phyloP scores from a whole-genome alignment of 2,329 filamentous ascomycete species.

The Onygenales sp. region DNA sequence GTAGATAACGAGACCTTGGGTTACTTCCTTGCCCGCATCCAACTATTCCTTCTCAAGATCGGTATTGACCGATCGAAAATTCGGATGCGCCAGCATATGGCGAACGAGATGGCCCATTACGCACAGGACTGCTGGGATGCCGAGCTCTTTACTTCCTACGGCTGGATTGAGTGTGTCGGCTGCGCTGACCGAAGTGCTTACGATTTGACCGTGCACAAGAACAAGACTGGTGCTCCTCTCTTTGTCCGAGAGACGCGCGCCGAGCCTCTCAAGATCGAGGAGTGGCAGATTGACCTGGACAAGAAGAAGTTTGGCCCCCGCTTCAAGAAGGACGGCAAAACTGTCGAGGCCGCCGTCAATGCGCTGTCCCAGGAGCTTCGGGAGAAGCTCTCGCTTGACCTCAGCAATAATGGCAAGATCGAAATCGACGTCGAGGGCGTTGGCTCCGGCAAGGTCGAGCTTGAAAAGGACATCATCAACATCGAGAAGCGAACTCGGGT shows the following conservation, averaged over 20 bases:
- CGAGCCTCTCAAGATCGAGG: constrained; percentile 69
- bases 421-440: constrained; percentile 62
- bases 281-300: constrained; percentile 79
- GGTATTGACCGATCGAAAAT: constrained; percentile 82
- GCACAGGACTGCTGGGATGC: constrained; percentile 97
- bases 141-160: constrained; percentile 80
- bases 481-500: constrained; percentile 76
- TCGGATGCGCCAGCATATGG: constrained; percentile 96
- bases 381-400: constrained; percentile 65
- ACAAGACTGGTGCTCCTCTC: constrained; percentile 80
- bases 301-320: constrained; percentile 93
- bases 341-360: constrained; percentile 69
- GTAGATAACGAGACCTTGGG: constrained; percentile 97
- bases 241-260: constrained; percentile 74
- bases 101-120: constrained; percentile 85
- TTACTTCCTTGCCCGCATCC: constrained; percentile 92
- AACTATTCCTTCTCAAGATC: constrained; percentile 79
- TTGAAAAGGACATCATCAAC: constrained; percentile 67
- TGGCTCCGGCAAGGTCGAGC: constrained; percentile 63
- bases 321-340: constrained; percentile 90
- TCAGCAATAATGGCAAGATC: constrained; percentile 66
- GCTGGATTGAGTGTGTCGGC: constrained; percentile 97
- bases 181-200: constrained; percentile 94
- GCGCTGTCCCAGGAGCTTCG: constrained; percentile 70
- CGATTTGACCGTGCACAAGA: constrained; percentile 83